These are phyloP conservation scores for Rhizopogon vesiculosus DNA, from an alignment of 768 basidiomycete species.

Conservation along the genomic window DNA sequence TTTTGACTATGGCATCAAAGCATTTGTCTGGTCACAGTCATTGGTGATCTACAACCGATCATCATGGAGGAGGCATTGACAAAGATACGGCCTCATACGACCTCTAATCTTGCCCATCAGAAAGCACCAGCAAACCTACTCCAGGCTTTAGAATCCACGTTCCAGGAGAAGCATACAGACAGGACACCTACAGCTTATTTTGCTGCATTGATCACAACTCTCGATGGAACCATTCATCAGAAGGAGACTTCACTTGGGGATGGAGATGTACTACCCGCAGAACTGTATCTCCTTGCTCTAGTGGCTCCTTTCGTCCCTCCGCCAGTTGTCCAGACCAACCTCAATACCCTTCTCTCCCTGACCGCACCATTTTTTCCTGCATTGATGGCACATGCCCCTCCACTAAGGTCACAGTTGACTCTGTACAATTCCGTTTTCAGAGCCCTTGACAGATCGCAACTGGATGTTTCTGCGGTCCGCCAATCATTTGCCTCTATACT, in stretches of 20 bases:
- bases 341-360: conserved; percentile 64
- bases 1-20: conserved; percentile 12
- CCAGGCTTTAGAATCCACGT: conserved; percentile 77
- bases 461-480: conserved; percentile 64
- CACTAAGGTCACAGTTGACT: conserved; percentile 82
- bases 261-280: conserved; percentile 37
- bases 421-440: conserved; percentile 67
- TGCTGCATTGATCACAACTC: conserved; percentile 81
- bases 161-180: conserved; percentile 64
- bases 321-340: conserved; percentile 77
- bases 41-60: neutral
- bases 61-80: conserved; percentile 63
- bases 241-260: conserved; percentile 65
- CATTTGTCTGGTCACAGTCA: neutral
- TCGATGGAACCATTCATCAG: conserved; percentile 73
- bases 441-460: conserved; percentile 65
- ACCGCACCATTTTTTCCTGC: conserved; percentile 77
- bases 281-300: conserved; percentile 33
- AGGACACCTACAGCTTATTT: conserved; percentile 87
- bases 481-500: conserved; percentile 85
- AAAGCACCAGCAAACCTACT: conserved; percentile 85
- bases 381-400: conserved; percentile 61
- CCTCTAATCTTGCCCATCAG: conserved; percentile 80
- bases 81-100: conserved; percentile 85
- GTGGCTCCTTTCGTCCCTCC: conserved; percentile 48